Percentiles rank a stretch among this genome's conserved stretches.
Conservation (phyloP, 2,329 filamentous ascomycete genomes). For the Cladosporium cucumerinum region DNA sequence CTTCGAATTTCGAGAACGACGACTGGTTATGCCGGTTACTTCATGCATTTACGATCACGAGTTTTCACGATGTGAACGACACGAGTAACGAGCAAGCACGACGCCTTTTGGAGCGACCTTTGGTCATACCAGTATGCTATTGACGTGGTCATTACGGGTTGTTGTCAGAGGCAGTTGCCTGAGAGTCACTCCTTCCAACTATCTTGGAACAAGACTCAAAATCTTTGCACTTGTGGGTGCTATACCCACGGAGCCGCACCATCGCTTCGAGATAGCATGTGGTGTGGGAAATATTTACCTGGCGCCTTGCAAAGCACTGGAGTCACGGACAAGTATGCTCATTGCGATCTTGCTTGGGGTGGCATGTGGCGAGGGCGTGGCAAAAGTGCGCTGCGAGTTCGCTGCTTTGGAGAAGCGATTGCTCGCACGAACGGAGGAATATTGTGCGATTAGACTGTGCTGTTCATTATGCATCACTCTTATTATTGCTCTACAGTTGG, state of each 20-base stretch:
- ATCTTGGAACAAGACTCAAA: background rate
- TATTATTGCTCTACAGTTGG: background rate
- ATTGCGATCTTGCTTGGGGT: background rate
- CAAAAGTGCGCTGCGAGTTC: background rate
- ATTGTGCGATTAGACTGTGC: background rate
- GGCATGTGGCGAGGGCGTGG: background rate
- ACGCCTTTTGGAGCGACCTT: background rate
- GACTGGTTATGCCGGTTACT: background rate
- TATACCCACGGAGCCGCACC: background rate
- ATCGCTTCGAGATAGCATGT: background rate
- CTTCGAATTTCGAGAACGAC: background rate
- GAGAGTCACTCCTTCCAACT: background rate
- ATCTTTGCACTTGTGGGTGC: background rate
- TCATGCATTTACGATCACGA: background rate
- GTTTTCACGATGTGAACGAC: background rate
- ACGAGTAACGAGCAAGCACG: background rate
- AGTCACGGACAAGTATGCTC: background rate
- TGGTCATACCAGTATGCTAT: background rate
- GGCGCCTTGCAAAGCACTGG: background rate
- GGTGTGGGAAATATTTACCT: background rate
- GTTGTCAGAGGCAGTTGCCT: background rate
- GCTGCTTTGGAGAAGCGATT: background rate
- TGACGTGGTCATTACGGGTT: background rate
- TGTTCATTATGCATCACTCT: background rate
- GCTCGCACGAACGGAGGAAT: background rate